Evolutionary conservation across 306 rosid species (phyloP), one percentile per base, ranked within the genome.

Genomic region (Trifolium repens): DNA sequence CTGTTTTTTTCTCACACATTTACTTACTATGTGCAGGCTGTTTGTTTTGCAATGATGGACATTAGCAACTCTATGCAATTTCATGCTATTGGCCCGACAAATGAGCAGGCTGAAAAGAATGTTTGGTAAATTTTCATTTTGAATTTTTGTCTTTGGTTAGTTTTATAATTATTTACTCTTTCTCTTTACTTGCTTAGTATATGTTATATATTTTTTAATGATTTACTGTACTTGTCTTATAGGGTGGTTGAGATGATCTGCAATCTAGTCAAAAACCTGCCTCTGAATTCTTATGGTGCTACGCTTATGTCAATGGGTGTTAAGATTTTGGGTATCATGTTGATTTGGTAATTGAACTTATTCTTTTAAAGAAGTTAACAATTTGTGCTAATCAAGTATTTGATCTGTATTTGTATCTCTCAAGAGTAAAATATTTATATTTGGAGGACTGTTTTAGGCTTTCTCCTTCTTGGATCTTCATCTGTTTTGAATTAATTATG

Each of bases 241-340:
- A 94, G 97, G 98, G 88, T 87, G 46, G 90, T 85, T 89, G 93
- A 90, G 83, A 84, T 91, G 32, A 81, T 94, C 64, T 91, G 97
- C 87, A 80, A 82, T 80, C 71, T 94, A 62, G 72, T 94, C 32
- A 88, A 89, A 77, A 90, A 86, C 67, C 80, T 83, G 54, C 79
- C 97, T 79, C 84, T 84, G 75, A 87, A 79, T 91, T 76, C 89
- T 58, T 67, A 65, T 49, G 84, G 90, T 81, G 93, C 97, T 43
- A 86, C 90, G 69, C 49, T 84, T 70, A 88, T 90, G 97, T 89
- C 98, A 19, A 70, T 86, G 88, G 90, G 90, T 26, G 76, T 91
- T 76, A 94, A 82, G 81, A 90, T 87, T 60, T 88, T 94, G 87
- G 82, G 85, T 70, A 84, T 80, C 75, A 79, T 94, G 94, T 76